Conservation (phyloP, 202 grass and related monocot species). For the Cymbopogon flexuosus region DNA sequence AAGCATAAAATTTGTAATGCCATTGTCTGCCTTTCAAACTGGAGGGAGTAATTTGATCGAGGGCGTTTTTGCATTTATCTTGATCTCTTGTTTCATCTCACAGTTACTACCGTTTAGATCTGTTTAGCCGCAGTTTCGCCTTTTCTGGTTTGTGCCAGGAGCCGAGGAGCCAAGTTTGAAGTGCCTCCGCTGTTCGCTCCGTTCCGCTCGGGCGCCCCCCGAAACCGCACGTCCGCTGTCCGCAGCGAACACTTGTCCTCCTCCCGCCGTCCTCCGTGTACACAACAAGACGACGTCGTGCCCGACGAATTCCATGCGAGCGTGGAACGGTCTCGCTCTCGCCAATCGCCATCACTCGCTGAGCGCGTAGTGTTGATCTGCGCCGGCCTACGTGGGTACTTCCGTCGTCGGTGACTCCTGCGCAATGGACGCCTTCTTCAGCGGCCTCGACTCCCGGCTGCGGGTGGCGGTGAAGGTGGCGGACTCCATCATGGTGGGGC, state of each 20-base stretch:
- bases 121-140: not conserved
- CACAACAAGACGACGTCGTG: not conserved
- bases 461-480: slow-evolving; percentile 41
- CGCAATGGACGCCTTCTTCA: slow-evolving; percentile 54
- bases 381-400: not conserved
- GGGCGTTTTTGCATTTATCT: not conserved
- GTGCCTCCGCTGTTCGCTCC: not conserved
- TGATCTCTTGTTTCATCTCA: not conserved
- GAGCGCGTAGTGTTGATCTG: not conserved
- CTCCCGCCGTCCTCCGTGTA: not conserved
- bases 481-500: slow-evolving; percentile 65
- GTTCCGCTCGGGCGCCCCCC: not conserved
- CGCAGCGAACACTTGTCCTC: not conserved
- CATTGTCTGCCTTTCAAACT: not conserved
- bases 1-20: not conserved
- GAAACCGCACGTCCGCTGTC: not conserved
- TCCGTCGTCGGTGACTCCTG: too few species aligned
- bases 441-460: slow-evolving; percentile 40
- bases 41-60: not conserved
- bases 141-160: not conserved
- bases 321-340: not conserved
- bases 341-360: not conserved
- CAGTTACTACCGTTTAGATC: too few species aligned
- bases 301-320: not conserved
- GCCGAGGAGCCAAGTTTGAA: too few species aligned